These are phyloP conservation scores for Eimeria acervulina DNA, from an alignment of 169 alveolate genomes.

Conservation along the genomic window DNA sequence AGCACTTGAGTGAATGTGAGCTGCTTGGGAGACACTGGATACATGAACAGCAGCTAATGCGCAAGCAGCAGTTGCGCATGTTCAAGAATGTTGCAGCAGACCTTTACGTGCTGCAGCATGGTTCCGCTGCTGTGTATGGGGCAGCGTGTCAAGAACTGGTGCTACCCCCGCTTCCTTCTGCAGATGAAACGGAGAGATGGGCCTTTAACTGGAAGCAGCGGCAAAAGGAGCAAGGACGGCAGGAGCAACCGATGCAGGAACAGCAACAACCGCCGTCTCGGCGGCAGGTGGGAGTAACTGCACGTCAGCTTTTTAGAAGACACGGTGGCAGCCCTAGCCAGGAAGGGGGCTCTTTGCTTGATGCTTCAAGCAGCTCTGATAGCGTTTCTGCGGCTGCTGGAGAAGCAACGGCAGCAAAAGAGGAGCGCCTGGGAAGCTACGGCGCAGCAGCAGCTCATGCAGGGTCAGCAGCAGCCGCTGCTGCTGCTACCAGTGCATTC, in stretches of 20 bases:
- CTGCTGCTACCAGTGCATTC: slow-evolving; percentile 7
- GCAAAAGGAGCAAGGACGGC: slow-evolving; percentile 37
- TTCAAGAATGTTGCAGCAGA: slow-evolving; percentile 79
- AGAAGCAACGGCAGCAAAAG: not conserved
- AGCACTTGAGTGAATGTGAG: slow-evolving; percentile 80
- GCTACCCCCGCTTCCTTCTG: slow-evolving; percentile 82
- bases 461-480: slow-evolving; percentile 24
- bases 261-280: not conserved
- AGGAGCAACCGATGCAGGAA: slow-evolving; percentile 35
- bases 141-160: slow-evolving; percentile 51
- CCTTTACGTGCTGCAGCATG: slow-evolving; percentile 72
- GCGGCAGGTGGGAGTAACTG: slow-evolving; percentile 63
- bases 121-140: slow-evolving; percentile 64
- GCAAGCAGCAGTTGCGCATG: slow-evolving; percentile 69
- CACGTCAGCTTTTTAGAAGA: slow-evolving; percentile 28
- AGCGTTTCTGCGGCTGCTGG: not conserved
- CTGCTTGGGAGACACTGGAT: slow-evolving; percentile 79
- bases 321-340: slow-evolving; percentile 18
- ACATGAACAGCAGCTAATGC: slow-evolving; percentile 56
- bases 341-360: not conserved
- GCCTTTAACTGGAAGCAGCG: slow-evolving; percentile 58
- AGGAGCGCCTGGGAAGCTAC: not conserved
- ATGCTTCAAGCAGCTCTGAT: not conserved
- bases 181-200: slow-evolving; percentile 70
- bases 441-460: slow-evolving; percentile 12